Conservation (phyloP, 108 stramenopile genomes). For the Cyclotella kingstonii region DNA sequence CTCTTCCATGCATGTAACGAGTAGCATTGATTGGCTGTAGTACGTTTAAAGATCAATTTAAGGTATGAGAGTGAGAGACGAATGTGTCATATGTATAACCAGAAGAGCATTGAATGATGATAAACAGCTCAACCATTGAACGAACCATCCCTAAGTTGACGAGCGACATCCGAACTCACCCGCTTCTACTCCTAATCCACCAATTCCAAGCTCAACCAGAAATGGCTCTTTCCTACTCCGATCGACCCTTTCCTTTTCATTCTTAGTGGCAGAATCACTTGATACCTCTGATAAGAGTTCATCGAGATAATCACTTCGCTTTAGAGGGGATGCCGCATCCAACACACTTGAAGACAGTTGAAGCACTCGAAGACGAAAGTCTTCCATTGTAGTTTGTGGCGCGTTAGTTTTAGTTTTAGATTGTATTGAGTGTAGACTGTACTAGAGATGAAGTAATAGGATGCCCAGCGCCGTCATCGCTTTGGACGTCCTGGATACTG, state of each 20-base stretch:
- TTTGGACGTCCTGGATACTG: too few species aligned
- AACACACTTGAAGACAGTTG: neutral
- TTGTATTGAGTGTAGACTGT: too few species aligned
- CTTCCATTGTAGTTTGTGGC: neutral
- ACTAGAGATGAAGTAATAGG: too few species aligned
- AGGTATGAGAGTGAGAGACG: neutral
- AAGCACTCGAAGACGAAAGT: neutral
- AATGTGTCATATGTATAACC: neutral
- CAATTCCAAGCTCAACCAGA: neutral
- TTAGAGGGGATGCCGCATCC: neutral
- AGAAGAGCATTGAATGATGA: neutral
- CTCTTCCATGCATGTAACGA: neutral
- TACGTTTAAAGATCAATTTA: neutral
- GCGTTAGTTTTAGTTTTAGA: too few species aligned
- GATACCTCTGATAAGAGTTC: neutral
- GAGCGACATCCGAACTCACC: neutral
- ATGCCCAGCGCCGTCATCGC: too few species aligned
- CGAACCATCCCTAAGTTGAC: neutral
- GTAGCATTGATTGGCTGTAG: slow-evolving; percentile 3
- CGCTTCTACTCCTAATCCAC: neutral
- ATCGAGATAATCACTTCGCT: neutral
- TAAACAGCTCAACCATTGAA: neutral
- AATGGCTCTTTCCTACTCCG: neutral
- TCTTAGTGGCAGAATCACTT: neutral
- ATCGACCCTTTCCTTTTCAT: neutral